Conservation (phyloP, 1,139 yeast species). For the Candida neerlandica region DNA sequence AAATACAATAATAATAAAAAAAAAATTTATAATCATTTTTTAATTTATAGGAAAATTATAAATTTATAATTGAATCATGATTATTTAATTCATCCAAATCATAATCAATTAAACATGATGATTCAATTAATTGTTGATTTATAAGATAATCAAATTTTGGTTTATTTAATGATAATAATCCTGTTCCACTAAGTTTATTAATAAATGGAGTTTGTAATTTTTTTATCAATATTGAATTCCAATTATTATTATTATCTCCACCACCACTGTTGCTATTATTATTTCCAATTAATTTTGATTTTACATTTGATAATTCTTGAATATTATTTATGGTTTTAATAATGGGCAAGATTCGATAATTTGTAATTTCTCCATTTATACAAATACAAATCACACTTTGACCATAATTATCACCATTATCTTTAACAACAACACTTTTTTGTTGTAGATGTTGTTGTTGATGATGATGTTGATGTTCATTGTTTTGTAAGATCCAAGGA, state of each 20-base stretch:
- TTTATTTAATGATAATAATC: constrained; percentile 38
- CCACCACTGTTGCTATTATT: too few species aligned
- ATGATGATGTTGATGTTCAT: background rate
- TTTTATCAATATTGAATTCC: constrained; percentile 14
- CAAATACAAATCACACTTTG: constrained; percentile 43
- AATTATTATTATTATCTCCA: background rate
- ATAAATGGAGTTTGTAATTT: constrained; percentile 38
- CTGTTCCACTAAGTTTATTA: constrained; percentile 45
- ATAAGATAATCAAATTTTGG: constrained; percentile 37
- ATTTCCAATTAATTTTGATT: background rate
- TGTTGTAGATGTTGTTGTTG: background rate
- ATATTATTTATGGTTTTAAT: constrained; percentile 10
- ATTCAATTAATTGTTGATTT: constrained; percentile 22
- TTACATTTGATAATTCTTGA: constrained; percentile 18
- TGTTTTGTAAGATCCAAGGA: constrained; percentile 34
- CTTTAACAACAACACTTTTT: background rate
- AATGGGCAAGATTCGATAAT: constrained; percentile 26
- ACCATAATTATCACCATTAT: constrained; percentile 4
- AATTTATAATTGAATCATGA: constrained; percentile 19
- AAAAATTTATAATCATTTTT: background rate
- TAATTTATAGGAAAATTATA: too few species aligned
- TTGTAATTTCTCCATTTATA: constrained; percentile 51
- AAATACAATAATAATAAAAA: background rate
- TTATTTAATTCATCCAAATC: constrained; percentile 36
- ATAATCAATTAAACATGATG: constrained; percentile 29